A percentile compares a stretch with the other conserved stretches of the same genome.
Conservation (phyloP, 2,329 filamentous ascomycete species). For the Thielaviopsis euricoi region DNA sequence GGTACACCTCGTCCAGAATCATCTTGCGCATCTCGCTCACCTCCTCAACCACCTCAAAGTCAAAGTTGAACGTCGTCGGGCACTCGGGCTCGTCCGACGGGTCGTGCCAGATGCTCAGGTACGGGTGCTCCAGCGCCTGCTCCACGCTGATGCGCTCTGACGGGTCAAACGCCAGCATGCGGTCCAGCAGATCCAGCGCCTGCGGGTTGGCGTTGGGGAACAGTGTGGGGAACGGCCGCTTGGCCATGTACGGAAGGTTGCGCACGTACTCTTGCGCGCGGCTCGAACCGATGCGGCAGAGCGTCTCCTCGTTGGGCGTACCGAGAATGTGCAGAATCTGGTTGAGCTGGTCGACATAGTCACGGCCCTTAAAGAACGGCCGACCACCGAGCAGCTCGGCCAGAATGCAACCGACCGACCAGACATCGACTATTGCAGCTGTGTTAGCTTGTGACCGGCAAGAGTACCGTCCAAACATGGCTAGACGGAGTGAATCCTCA, state of each 20-base stretch:
- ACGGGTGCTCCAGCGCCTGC: slow-evolving; percentile 86
- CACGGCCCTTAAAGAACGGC: slow-evolving; percentile 97
- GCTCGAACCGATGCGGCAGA: slow-evolving; percentile 83
- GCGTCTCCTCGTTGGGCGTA: slow-evolving; percentile 87
- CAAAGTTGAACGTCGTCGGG: slow-evolving; percentile 91
- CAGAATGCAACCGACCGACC: slow-evolving; percentile 96
- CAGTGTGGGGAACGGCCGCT: slow-evolving; percentile 72
- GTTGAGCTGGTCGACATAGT: slow-evolving; percentile 98
- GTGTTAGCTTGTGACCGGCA: not conserved
- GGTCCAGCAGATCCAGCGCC: slow-evolving; percentile 84
- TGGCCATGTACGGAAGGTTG: slow-evolving; percentile 87
- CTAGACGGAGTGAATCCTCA: too few relatives aligned
- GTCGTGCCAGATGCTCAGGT: slow-evolving; percentile 97
- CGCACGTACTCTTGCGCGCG: slow-evolving; percentile 96
- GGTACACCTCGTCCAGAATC: slow-evolving; percentile 87
- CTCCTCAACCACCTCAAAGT: slow-evolving; percentile 94
- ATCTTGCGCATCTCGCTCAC: slow-evolving; percentile 89
- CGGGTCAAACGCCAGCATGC: slow-evolving; percentile 95
- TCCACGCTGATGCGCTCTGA: slow-evolving; percentile 87
- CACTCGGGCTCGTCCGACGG: slow-evolving; percentile 89
- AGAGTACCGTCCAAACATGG: too few relatives aligned
- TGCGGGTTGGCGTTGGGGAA: slow-evolving; percentile 95
- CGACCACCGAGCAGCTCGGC: slow-evolving; percentile 90
- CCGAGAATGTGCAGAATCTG: slow-evolving; percentile 97
- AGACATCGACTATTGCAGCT: slow-evolving; percentile 84